Evolutionary conservation across 495 filamentous ascomycete species (phyloP).

Genomic region (Xylaria palmicola): DNA sequence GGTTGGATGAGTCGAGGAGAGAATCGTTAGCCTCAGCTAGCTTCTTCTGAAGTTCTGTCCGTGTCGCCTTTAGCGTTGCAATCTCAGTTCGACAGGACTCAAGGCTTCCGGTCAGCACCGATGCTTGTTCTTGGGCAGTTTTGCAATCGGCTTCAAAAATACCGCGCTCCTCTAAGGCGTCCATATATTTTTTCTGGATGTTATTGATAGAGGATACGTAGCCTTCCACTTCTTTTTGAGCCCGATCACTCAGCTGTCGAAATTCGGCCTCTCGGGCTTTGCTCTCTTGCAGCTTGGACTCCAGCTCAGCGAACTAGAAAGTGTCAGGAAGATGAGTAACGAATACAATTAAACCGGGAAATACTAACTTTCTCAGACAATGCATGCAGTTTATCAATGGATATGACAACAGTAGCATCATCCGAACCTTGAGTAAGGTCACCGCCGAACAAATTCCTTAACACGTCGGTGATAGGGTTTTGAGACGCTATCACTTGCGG

Average conservation of each 20-base stretch:
- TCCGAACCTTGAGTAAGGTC: conserved; percentile 15
- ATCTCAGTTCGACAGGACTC: conserved; percentile 46
- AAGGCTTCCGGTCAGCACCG: conserved; percentile 19
- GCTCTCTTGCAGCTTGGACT: conserved; percentile 27
- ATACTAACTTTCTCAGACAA: conserved; percentile 33
- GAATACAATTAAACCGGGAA: neutral
- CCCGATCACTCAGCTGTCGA: conserved; percentile 28
- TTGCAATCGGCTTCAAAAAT: conserved; percentile 35
- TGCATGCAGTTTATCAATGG: conserved; percentile 36
- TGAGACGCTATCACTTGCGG: conserved; percentile 23
- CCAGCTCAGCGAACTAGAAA: conserved; percentile 31
- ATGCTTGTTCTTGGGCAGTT: conserved; percentile 25
- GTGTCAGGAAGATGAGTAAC: neutral
- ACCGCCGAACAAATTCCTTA: conserved; percentile 23
- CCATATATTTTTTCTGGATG: conserved; percentile 33
- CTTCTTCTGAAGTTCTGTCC: conserved; percentile 46
- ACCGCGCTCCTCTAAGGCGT: conserved; percentile 39
- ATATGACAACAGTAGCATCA: conserved; percentile 21
- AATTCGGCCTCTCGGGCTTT: conserved; percentile 21
- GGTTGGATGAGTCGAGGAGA: conserved; percentile 48
- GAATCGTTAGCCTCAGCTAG: conserved; percentile 48
- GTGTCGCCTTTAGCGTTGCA: conserved; percentile 49
- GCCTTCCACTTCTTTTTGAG: conserved; percentile 32
- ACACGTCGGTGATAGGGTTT: conserved; percentile 22
- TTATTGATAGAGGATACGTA: conserved; percentile 26